Percentiles rank a stretch among this genome's conserved stretches.
These are phyloP conservation scores for Arthrobotrys entomopaga DNA, from an alignment of 2,329 filamentous ascomycete species.

Conservation along the genomic window DNA sequence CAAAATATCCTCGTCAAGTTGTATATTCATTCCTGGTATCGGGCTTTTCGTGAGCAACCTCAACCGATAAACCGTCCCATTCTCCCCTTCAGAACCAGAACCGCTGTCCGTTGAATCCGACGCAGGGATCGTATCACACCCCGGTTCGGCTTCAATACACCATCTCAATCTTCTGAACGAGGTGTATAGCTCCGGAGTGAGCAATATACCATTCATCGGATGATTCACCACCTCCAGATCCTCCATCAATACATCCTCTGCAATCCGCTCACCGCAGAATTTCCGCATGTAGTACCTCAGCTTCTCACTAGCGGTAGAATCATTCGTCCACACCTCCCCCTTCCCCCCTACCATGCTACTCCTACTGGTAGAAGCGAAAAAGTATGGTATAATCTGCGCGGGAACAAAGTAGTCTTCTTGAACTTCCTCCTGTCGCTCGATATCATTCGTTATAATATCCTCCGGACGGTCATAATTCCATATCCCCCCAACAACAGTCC, in stretches of 20 bases:
- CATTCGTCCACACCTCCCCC: slow-evolving; percentile 9
- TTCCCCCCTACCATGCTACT: slow-evolving; percentile 4
- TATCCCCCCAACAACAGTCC: slow-evolving; percentile 37
- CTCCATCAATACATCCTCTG: slow-evolving; percentile 33
- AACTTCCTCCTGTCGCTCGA: slow-evolving; percentile 38
- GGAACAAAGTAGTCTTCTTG: slow-evolving; percentile 43
- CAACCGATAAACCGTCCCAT: slow-evolving; percentile 20
- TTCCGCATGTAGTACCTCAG: slow-evolving; percentile 48
- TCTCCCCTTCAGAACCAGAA: slow-evolving; percentile 3
- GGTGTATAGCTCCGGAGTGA: slow-evolving; percentile 23
- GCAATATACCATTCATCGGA: slow-evolving; percentile 27
- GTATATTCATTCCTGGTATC: slow-evolving; percentile 21
- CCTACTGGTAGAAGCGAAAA: slow-evolving; percentile 16
- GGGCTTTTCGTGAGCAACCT: slow-evolving; percentile 23
- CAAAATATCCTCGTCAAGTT: slow-evolving; percentile 33
- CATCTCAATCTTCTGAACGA: slow-evolving; percentile 36
- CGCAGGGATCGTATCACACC: slow-evolving; percentile 18
- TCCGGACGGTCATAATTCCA: slow-evolving; percentile 44
- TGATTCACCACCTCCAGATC: slow-evolving; percentile 28
- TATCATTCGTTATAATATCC: slow-evolving; percentile 18
- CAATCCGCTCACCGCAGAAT: slow-evolving; percentile 28
- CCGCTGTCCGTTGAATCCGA: slow-evolving; percentile 10
- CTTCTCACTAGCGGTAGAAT: slow-evolving; percentile 27
- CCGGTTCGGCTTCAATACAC: slow-evolving; percentile 49
- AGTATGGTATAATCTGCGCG: slow-evolving; percentile 36